Percentiles rank a stretch among this genome's conserved stretches.
Evolutionary conservation across 768 basidiomycete species (phyloP).

Genomic region (Hypholoma fasciculare): DNA sequence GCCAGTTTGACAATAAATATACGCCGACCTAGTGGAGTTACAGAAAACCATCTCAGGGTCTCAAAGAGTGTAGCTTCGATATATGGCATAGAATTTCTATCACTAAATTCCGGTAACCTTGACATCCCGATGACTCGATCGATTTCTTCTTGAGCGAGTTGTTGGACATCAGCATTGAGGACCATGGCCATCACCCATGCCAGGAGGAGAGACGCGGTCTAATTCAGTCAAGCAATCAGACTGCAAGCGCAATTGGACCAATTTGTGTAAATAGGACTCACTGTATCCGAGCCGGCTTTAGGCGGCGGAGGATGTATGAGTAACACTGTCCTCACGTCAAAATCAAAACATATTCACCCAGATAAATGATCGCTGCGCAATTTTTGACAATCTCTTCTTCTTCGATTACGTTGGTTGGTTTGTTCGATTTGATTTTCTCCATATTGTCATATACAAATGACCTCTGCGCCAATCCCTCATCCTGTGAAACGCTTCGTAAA

Average conservation of each 20-base stretch:
- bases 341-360: constrained; percentile 24
- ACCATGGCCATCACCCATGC: constrained; percentile 36
- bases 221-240: no score
- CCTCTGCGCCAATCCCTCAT: constrained; percentile 18
- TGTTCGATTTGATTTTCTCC: constrained; percentile 17
- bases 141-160: constrained; percentile 43
- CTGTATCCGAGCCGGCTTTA: constrained; percentile 21
- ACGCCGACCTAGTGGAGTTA: constrained; percentile 23
- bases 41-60: constrained; percentile 39
- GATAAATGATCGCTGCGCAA: constrained; percentile 40
- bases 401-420: constrained; percentile 12
- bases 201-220: constrained; percentile 28
- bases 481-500: constrained; percentile 10
- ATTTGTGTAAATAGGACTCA: constrained; percentile 1
- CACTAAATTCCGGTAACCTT: constrained; percentile 41
- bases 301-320: background rate
- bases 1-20: background rate
- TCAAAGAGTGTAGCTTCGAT: constrained; percentile 45
- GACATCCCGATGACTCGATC: constrained; percentile 37
- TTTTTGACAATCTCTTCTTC: constrained; percentile 37
- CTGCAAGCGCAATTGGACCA: background rate
- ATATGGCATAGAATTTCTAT: constrained; percentile 39
- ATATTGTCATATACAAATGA: constrained; percentile 28
- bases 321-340: background rate
- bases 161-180: constrained; percentile 40